Conservation (phyloP, 139 green algal genomes). For the Chlorella sp. region DNA sequence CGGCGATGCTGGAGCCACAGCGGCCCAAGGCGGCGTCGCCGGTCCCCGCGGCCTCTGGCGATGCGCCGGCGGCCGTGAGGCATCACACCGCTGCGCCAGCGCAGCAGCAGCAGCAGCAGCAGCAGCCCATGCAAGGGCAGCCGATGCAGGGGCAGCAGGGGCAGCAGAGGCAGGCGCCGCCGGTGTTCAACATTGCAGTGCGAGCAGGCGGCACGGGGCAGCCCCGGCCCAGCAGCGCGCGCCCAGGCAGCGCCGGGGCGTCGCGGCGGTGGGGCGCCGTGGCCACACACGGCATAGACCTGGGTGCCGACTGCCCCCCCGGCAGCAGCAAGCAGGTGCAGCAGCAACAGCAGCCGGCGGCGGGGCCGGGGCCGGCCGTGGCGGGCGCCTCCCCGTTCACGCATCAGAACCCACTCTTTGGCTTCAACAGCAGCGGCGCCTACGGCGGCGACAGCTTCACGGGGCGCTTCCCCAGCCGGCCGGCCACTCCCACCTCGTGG, state of each 20-base stretch:
- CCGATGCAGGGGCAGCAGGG: not conserved
- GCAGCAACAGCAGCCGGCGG: not conserved
- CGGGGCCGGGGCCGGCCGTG: not conserved
- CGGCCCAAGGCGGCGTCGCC: not conserved
- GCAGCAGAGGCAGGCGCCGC: not conserved
- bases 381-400: not conserved
- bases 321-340: not conserved
- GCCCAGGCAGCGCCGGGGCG: not conserved
- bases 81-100: not conserved
- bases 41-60: not conserved
- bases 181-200: no score
- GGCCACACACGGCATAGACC: conserved; percentile 3
- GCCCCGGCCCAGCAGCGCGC: not conserved
- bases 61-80: not conserved
- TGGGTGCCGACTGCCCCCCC: not conserved
- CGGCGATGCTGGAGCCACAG: not conserved
- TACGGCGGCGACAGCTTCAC: not conserved
- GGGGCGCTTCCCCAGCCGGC: not conserved
- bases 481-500: not conserved
- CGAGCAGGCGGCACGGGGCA: not conserved
- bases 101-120: not conserved
- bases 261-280: not conserved
- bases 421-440: not conserved
- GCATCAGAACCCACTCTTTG: conserved; percentile 20
- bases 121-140: not conserved